These are phyloP conservation scores for Margaritispora aquatica DNA, from an alignment of 495 filamentous ascomycete species.

Conservation along the genomic window DNA sequence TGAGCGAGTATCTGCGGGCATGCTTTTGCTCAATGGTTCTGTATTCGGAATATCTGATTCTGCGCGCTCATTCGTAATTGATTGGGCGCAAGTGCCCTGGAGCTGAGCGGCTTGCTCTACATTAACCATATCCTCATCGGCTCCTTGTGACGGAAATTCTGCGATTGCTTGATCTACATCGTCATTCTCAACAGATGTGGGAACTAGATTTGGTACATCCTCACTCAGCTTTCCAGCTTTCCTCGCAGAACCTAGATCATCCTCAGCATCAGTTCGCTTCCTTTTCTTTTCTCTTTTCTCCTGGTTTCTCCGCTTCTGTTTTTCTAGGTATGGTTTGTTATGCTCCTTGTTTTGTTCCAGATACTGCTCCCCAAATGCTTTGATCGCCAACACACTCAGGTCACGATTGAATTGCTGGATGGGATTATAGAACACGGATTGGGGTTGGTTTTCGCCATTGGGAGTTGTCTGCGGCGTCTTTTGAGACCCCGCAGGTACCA, in stretches of 20 bases:
- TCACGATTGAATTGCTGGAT: slow-evolving; percentile 99
- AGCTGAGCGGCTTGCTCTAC: not conserved
- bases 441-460: slow-evolving; percentile 42
- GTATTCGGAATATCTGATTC: not conserved
- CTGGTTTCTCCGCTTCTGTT: slow-evolving; percentile 32
- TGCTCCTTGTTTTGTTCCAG: slow-evolving; percentile 39
- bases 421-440: slow-evolving; percentile 95
- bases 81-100: too few species aligned
- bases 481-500: slow-evolving; percentile 47
- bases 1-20: not conserved
- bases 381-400: slow-evolving; percentile 85
- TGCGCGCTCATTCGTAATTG: too few species aligned
- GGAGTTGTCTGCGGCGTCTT: slow-evolving; percentile 39
- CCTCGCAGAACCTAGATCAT: slow-evolving; percentile 8
- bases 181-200: not conserved
- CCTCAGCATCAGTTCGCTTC: slow-evolving; percentile 25
- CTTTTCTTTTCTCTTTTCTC: slow-evolving; percentile 39
- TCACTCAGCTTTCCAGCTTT: slow-evolving; percentile 20
- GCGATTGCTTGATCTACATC: not conserved
- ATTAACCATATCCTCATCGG: not conserved
- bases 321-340: slow-evolving; percentile 24
- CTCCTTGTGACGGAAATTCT: not conserved
- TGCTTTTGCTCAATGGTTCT: not conserved
- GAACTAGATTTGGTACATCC: not conserved
- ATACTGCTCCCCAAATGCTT: slow-evolving; percentile 68